Conservation (phyloP, 805 yeast species). For the Ogataea thermomethanolica region DNA sequence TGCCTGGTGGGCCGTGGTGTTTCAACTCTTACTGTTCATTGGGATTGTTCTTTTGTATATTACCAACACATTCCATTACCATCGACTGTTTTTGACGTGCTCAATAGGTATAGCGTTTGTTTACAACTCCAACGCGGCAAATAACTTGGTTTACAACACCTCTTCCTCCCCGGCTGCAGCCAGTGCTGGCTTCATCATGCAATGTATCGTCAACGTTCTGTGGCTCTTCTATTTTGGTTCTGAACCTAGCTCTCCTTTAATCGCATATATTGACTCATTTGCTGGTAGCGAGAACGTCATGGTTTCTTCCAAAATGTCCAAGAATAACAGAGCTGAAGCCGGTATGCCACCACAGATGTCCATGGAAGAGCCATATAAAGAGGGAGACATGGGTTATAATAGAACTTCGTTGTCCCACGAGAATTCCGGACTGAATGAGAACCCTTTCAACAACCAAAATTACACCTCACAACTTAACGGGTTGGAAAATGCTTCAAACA, state of each 20-base stretch:
- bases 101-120: slow-evolving; percentile 68
- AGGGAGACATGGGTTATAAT: slow-evolving; percentile 13
- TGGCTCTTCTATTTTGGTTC: slow-evolving; percentile 92
- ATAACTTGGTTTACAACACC: slow-evolving; percentile 67
- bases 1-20: slow-evolving; percentile 96
- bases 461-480: slow-evolving; percentile 37
- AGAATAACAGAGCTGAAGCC: slow-evolving; percentile 6
- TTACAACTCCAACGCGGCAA: slow-evolving; percentile 81
- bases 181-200: slow-evolving; percentile 85
- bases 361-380: slow-evolving; percentile 15
- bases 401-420: slow-evolving; percentile 5
- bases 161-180: slow-evolving; percentile 75
- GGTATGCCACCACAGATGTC: slow-evolving; percentile 11
- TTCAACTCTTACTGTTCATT: slow-evolving; percentile 59
- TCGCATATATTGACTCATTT: slow-evolving; percentile 80
- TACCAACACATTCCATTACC: slow-evolving; percentile 63
- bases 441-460: slow-evolving; percentile 23
- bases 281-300: slow-evolving; percentile 42
- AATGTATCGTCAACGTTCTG: slow-evolving; percentile 74
- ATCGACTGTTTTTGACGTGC: slow-evolving; percentile 57
- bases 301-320: slow-evolving; percentile 18
- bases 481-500: slow-evolving; percentile 33
- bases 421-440: slow-evolving; percentile 9
- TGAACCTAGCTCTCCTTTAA: slow-evolving; percentile 82
- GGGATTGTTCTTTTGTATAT: slow-evolving; percentile 49